Evolutionary conservation across 176 grass and related monocot species (phyloP).

Genomic region (Eragrostis nindensis): DNA sequence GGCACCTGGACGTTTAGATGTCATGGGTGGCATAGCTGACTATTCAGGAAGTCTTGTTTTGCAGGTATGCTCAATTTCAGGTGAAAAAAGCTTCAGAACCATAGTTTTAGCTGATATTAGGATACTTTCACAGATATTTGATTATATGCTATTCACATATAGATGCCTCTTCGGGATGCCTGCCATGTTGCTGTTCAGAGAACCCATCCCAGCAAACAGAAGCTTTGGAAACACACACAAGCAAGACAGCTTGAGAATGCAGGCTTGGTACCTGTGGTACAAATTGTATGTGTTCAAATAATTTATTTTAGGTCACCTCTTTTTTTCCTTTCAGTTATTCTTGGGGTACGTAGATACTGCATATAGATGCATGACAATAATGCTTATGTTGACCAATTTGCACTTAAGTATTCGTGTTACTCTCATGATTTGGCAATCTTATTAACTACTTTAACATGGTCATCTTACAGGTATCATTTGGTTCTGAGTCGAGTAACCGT

Average conservation of each 20-base stretch:
- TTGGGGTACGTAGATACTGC: neutral
- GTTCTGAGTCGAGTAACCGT: constrained; percentile 88
- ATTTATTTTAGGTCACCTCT: neutral
- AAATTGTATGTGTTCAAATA: constrained; percentile 73
- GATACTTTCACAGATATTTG: constrained; percentile 13
- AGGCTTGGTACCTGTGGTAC: constrained; percentile 71
- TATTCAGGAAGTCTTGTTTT: constrained; percentile 97
- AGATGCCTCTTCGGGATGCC: constrained; percentile 98
- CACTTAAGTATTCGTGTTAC: constrained; percentile 12
- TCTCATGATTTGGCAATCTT: neutral
- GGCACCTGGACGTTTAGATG: constrained; percentile 91
- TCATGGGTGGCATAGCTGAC: constrained; percentile 97
- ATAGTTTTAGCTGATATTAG: constrained; percentile 11
- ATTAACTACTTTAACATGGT: constrained; percentile 20
- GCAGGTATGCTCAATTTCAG: constrained; percentile 54
- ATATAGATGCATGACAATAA: constrained; percentile 20
- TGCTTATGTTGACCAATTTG: constrained; percentile 2
- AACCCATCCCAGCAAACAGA: constrained; percentile 73
- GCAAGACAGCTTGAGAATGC: constrained; percentile 83
- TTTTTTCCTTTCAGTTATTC: constrained; percentile 15
- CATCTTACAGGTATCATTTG: constrained; percentile 84
- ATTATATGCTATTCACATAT: constrained; percentile 10
- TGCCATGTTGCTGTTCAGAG: constrained; percentile 98
- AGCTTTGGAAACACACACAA: constrained; percentile 92
- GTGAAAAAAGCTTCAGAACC: constrained; percentile 22